Percentiles rank a stretch among this genome's conserved stretches.
Evolutionary conservation across 305 asterid genomes (phyloP).

Genomic region (Lippia alba): DNA sequence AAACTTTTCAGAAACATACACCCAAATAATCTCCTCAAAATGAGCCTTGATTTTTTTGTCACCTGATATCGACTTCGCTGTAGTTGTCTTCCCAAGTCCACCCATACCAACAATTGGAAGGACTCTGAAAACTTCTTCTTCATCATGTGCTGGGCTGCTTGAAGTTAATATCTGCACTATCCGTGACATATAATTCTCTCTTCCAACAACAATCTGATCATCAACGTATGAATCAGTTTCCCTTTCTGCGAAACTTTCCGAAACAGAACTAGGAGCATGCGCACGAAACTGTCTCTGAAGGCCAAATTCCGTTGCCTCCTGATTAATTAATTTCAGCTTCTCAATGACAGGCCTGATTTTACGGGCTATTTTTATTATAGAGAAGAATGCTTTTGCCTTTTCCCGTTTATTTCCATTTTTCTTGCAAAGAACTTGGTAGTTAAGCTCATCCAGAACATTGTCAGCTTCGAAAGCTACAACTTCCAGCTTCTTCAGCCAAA

Average conservation of each 20-base stretch:
- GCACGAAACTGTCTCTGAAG: constrained; percentile 6
- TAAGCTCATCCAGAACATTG: no score
- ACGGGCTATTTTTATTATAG: constrained; percentile 16
- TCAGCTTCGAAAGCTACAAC: constrained; percentile 8
- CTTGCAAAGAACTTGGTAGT: constrained; percentile 8
- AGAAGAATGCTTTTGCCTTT: constrained; percentile 8
- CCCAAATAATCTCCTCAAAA: constrained; percentile 37
- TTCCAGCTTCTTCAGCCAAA: constrained; percentile 31
- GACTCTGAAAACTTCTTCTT: constrained; percentile 15
- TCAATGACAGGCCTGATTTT: constrained; percentile 28
- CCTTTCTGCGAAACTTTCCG: background rate
- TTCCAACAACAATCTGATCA: no score
- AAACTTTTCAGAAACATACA: constrained; percentile 30
- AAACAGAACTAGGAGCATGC: background rate
- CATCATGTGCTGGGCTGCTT: no score
- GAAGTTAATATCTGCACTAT: no score
- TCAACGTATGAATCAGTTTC: no score
- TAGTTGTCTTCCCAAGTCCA: constrained; percentile 46
- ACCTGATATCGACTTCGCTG: constrained; percentile 35
- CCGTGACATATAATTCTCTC: no score
- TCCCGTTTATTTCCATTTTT: background rate
- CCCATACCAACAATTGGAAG: constrained; percentile 45
- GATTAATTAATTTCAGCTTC: constrained; percentile 18
- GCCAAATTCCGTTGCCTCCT: constrained; percentile 16
- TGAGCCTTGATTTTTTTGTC: background rate